Evolutionary conservation across 2,329 filamentous ascomycete genomes (phyloP), one percentile per base, ranked within the genome.

Genomic region (Magnaporthiopsis incrustans): DNA sequence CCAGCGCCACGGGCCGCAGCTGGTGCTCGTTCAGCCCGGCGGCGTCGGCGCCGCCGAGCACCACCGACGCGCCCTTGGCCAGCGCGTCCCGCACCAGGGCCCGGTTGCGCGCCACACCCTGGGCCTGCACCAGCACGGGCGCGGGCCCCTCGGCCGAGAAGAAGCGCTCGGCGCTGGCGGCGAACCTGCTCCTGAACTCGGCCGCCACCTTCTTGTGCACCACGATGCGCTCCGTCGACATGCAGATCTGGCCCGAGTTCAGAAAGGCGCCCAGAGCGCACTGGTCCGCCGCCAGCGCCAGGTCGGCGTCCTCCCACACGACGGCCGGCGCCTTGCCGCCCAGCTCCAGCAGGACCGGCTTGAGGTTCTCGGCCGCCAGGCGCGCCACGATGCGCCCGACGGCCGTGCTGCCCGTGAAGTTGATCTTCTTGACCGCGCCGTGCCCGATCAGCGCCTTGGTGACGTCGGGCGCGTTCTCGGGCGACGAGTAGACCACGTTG

Each of bases 281-380:
- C 69, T 86, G 83, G 15, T 80, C 74, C 0, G 90, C 92, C 0
- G 92, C 91, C 30, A 85, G 80, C 35, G 89, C 82, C 57, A 96
- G 73, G 70, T 96, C 84, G 18, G 92, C 91, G 73, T 96, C 92
- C 62, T 90, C 87, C 73, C 89, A 86, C 0, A 96, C 86, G 66
- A 96, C 88, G 2, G 89, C 87, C 0, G 86, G 86, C 0, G 89
- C 89, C 74, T 96, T 96, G 59, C 92, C 92, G 4, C 92, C 92
- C 1, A 96, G 80, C 74, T 96, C 92, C 70, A 96, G 82, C 1
- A 96, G 78, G 1, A 90, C 82, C 0, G 91, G 91, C 79, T 96
- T 96, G 57, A 95, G 79, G 69, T 89, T 77, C 72, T 89, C 85
- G 33, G 89, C 92, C 0, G 89, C 89, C 11, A 85, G 81, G 26